Base-by-base conservation (phyloP, 768 basidiomycete species). In the Candolleomyces efflorescens region DNA sequence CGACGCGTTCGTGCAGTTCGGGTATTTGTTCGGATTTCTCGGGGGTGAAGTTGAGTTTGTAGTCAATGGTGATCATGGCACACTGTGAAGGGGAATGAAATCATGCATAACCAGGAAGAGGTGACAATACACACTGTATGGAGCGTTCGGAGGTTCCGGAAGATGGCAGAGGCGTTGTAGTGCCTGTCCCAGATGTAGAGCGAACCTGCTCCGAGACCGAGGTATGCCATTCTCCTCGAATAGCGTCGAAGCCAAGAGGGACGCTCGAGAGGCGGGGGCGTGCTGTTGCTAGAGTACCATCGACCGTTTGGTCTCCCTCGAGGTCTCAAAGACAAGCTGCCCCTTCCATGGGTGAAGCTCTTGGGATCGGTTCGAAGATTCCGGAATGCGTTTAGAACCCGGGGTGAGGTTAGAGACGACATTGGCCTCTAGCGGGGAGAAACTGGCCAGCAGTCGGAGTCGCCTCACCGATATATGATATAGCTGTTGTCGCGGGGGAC, bases 11-110 rank as follows among this genome's bases (percentile, higher is more conserved):
- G 61, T 98, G 95, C 2, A 98, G 74, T 24, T 83, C 78, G 5
- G 90, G 89, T 65, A 96, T 94, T 52, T 77, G 71, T 24, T 89
- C 83, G 0, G 82, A 83, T 59, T 86, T 87, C 48, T 81, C 80
- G 0, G 86, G 85, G 9, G 78, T 85, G 63, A 96, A 97, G 72
- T 95, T 94, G 52, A 89, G 69, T 67, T 98, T 97, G 75, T 94
- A 96, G 75, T 92, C 89, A 57, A 84, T 60, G 5, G 88, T 87
- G 48, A 92, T 87, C 59, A 84, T 66, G 11, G 82, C 77, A 61
- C 89, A 90, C 87, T 89, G 53, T 6, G 9, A 20, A 26, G 2
- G n/a, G 36, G 38, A 47, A 24, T 44, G 27, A 45, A 18, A 37
- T 54, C 17, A 3, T 24, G 24, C 37, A 12, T 51, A 24, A 23